These are phyloP conservation scores for Chlorella sp. DNA, from an alignment of 139 green algal species.

Conservation along the genomic window DNA sequence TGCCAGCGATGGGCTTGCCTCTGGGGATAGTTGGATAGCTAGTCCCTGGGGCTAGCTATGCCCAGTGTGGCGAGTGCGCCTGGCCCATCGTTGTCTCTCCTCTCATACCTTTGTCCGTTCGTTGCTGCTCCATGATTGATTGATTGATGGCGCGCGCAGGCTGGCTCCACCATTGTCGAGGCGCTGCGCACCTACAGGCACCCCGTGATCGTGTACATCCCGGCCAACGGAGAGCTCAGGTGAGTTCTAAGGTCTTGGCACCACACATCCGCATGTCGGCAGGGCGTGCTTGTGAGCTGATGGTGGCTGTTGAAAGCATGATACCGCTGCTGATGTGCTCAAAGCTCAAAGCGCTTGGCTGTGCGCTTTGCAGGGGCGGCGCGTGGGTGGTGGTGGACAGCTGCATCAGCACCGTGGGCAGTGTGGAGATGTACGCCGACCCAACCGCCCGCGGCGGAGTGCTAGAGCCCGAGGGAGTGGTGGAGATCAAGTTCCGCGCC, in stretches of 20 bases:
- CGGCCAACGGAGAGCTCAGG: constrained; percentile 85
- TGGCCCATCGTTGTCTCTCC: no score
- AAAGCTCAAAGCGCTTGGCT: no score
- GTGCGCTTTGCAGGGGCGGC: constrained; percentile 67
- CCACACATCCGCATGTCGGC: no score
- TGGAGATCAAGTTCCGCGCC: constrained; percentile 97
- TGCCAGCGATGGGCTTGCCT: no score
- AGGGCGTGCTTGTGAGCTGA: no score
- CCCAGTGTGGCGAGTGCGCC: no score
- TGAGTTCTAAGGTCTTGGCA: no score
- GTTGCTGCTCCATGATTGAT: no score
- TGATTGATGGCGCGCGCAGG: constrained; percentile 59
- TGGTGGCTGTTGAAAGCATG: no score
- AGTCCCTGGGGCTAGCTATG: no score
- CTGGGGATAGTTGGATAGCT: no score
- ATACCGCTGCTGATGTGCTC: neutral
- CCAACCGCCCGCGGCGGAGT: constrained; percentile 75
- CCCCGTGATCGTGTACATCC: constrained; percentile 96
- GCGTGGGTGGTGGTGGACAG: constrained; percentile 98
- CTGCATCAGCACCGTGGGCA: constrained; percentile 61
- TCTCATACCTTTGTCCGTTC: no score
- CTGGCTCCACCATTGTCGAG: constrained; percentile 95
- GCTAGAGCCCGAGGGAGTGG: constrained; percentile 93
- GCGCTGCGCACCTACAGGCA: constrained; percentile 81
- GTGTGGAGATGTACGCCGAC: constrained; percentile 83